Percentiles rank a stretch among this genome's conserved stretches.
Conservation (phyloP, 352 stramenopile genomes). For the Pythium brachiatum region DNA sequence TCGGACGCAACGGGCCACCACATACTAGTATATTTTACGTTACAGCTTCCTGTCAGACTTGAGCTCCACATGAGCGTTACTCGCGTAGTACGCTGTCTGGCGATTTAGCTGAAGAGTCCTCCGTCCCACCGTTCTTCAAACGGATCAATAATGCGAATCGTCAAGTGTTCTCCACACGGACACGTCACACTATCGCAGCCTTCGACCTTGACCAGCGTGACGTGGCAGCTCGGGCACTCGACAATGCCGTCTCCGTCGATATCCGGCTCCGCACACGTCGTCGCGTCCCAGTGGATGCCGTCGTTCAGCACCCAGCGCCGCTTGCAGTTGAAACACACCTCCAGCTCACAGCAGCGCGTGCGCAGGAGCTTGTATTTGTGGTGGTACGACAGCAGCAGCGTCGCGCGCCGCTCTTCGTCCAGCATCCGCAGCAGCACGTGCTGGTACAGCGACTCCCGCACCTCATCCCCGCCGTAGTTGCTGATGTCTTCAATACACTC, state of each 20-base stretch:
- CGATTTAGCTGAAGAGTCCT: constrained; percentile 11
- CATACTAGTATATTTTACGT: too few relatives aligned
- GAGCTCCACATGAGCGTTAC: too few relatives aligned
- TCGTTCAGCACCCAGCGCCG: constrained; percentile 20
- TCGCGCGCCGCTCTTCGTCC: constrained; percentile 43
- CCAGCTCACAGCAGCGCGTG: constrained; percentile 28
- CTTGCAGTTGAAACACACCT: constrained; percentile 58
- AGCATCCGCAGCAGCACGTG: constrained; percentile 25
- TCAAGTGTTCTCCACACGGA: constrained; percentile 30
- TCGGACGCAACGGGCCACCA: too few relatives aligned
- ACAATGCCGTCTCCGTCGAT: constrained; percentile 31
- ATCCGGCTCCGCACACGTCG: constrained; percentile 20
- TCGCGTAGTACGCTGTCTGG: too few relatives aligned
- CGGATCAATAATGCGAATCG: constrained; percentile 11
- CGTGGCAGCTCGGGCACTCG: constrained; percentile 39
- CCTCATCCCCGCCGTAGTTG: constrained; percentile 16
- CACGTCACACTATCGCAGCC: constrained; percentile 41
- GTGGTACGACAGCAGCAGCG: constrained; percentile 37
- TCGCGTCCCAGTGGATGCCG: constrained; percentile 22
- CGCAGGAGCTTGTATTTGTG: constrained; percentile 26
- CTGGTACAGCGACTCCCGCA: constrained; percentile 24
- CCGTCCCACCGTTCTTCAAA: constrained; percentile 16
- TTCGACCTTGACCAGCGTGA: constrained; percentile 51
- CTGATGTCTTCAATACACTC: constrained; percentile 11
- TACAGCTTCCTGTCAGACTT: too few relatives aligned